Percentiles rank a stretch among this genome's conserved stretches.
Evolutionary conservation across 2,329 filamentous ascomycete genomes (phyloP).

Genomic region (Penicillium janthinellum): DNA sequence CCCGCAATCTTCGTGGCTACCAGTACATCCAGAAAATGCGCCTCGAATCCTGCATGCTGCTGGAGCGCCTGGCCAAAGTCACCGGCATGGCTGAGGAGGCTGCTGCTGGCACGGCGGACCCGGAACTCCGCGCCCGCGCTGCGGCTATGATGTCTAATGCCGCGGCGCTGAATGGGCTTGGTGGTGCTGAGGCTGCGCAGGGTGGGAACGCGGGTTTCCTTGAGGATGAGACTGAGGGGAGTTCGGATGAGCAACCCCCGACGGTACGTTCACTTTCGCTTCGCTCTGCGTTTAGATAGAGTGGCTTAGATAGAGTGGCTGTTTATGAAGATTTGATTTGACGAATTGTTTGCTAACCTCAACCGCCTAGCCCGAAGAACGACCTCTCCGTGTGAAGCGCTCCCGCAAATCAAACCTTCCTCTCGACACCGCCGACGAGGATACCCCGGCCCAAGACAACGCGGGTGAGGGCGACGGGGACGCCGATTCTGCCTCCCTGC

Average conservation of each 20-base stretch:
- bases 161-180: constrained; percentile 27
- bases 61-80: constrained; percentile 44
- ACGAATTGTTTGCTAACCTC: background rate
- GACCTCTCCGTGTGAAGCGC: constrained; percentile 49
- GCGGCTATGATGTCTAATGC: constrained; percentile 35
- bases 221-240: constrained; percentile 48
- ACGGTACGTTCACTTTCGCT: constrained; percentile 36
- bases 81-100: constrained; percentile 47
- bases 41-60: constrained; percentile 55
- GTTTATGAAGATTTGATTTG: background rate
- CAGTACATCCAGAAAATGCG: constrained; percentile 90
- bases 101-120: constrained; percentile 32
- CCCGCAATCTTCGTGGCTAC: constrained; percentile 76
- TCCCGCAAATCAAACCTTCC: constrained; percentile 42
- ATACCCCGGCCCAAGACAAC: constrained; percentile 23
- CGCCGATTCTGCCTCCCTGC: constrained; percentile 29
- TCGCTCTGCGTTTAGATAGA: background rate
- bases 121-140: constrained; percentile 42
- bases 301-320: too few species aligned
- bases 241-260: constrained; percentile 47
- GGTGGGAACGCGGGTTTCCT: constrained; percentile 32
- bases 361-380: constrained; percentile 46
- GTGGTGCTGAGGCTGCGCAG: constrained; percentile 14
- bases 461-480: constrained; percentile 24
- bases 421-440: constrained; percentile 30